phyloP scores from a whole-genome alignment of 2,329 filamentous ascomycete genomes.

The Pezicula radicicola region DNA sequence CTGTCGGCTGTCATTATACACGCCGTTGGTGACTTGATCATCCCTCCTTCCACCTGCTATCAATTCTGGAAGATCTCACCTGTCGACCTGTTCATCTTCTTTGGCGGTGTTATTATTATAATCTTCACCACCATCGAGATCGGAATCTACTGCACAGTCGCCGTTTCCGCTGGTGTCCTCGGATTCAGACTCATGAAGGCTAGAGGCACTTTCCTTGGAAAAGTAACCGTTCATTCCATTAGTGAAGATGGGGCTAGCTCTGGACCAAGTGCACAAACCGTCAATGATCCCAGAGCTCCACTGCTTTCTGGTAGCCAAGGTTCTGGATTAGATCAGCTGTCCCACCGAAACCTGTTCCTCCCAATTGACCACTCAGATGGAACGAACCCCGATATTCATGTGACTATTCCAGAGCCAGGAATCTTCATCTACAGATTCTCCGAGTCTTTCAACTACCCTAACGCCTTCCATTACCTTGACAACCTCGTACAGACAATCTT shows the following conservation, averaged over 20 bases:
- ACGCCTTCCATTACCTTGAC: constrained; percentile 85
- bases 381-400: constrained; percentile 77
- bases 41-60: constrained; percentile 85
- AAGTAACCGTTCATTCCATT: constrained; percentile 80
- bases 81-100: constrained; percentile 87
- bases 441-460: constrained; percentile 95
- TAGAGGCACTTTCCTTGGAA: constrained; percentile 78
- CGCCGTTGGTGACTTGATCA: constrained; percentile 89
- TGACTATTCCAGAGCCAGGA: constrained; percentile 83
- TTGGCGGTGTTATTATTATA: constrained; percentile 86
- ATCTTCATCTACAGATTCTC: constrained; percentile 95
- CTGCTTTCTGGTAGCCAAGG: constrained; percentile 23
- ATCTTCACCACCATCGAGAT: constrained; percentile 87
- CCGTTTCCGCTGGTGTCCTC: constrained; percentile 71
- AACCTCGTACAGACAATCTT: constrained; percentile 69
- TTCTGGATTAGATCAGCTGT: constrained; percentile 33
- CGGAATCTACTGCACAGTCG: constrained; percentile 86
- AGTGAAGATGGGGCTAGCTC: constrained; percentile 67
- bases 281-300: constrained; percentile 50
- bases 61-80: constrained; percentile 95
- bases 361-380: constrained; percentile 87
- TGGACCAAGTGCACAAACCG: constrained; percentile 56
- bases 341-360: constrained; percentile 76
- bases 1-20: constrained; percentile 92
- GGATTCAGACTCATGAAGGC: constrained; percentile 83